Base-by-base conservation (phyloP, 192 early-diverging fungal genomes). In the Umbelopsis vinacea region DNA sequence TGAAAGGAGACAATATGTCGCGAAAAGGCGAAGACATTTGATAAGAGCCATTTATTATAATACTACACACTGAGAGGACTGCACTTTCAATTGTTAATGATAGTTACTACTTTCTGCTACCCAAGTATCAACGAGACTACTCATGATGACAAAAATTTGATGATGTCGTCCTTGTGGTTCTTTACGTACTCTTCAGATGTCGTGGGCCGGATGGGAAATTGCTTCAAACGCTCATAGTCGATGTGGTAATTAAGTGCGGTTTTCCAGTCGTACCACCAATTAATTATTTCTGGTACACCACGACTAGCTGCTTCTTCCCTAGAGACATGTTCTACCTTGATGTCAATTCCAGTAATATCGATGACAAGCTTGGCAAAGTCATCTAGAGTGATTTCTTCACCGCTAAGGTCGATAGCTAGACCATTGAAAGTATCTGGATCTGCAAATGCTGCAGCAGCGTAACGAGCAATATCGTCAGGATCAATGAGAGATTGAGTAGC, bases 371-470 rank as follows among this genome's bases (percentile, higher is more conserved):
- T 26, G 4, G 70, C 53, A 8, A 71, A 37, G 17, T 71, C 52
- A 15, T 54, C n/a, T 15, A 52, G n/a, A 19, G 35, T 71, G 0
- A 71, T 19, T 8, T 37, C 52, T 23, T 53, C 45, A 21, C 17
- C 33, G 26, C 9, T 19, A 4, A 52, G 26, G 48, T 70, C 69
- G 6, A 40, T n/a, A 2, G 14, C 53, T 35, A 11, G 53, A 52
- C 21, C 40, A 9, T 55, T 71, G 10, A 71, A 55, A 2, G 52
- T 45, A 4, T 57, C 70, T 37, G 70, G 52, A 46, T 71, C 14
- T 19, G 52, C n/a, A 19, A 71, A 43, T 22, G 54, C n/a, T 4
- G 43, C 19, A 57, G 47, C 17, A 26, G 37, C n/a, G 38, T 38
- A 52, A 26, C 43, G 19, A 22, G 70, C 50, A 24, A 57, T 46